Evolutionary conservation across 75 land plant species (phyloP).

Genomic region (Adiantum capillusveneris): DNA sequence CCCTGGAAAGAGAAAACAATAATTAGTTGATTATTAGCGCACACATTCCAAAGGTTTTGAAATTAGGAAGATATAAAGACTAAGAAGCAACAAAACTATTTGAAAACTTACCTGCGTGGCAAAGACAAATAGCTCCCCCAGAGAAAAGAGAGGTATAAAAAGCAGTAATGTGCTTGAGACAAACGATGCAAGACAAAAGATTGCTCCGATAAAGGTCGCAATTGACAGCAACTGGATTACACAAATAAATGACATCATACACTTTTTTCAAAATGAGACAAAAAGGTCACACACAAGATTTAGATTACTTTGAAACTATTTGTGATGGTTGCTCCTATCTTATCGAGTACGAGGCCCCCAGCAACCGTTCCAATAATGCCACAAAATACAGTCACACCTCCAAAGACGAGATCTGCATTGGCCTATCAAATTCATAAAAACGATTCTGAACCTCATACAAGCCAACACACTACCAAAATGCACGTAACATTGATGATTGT

Average conservation of each 20-base stretch:
- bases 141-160: conserved; percentile 62
- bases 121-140: conserved; percentile 80
- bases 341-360: conserved; percentile 77
- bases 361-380: conserved; percentile 81
- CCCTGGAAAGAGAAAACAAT: conserved; percentile 37
- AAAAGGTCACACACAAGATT: neutral
- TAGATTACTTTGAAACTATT: conserved; percentile 80
- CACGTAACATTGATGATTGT: neutral
- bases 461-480: too few relatives aligned
- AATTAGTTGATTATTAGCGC: too few relatives aligned
- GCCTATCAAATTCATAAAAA: conserved; percentile 46
- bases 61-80: neutral
- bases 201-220: conserved; percentile 68
- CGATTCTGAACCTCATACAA: too few relatives aligned
- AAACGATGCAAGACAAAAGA: conserved; percentile 63
- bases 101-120: conserved; percentile 63
- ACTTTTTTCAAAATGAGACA: neutral
- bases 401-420: conserved; percentile 88
- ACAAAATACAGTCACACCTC: conserved; percentile 78
- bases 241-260: neutral
- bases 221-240: conserved; percentile 65
- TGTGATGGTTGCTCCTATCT: conserved; percentile 51
- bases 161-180: conserved; percentile 47
- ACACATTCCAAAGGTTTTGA: neutral
- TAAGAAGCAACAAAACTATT: conserved; percentile 6